Conservation (phyloP, 2,329 filamentous ascomycete species). For the Trichoderma sp. region DNA sequence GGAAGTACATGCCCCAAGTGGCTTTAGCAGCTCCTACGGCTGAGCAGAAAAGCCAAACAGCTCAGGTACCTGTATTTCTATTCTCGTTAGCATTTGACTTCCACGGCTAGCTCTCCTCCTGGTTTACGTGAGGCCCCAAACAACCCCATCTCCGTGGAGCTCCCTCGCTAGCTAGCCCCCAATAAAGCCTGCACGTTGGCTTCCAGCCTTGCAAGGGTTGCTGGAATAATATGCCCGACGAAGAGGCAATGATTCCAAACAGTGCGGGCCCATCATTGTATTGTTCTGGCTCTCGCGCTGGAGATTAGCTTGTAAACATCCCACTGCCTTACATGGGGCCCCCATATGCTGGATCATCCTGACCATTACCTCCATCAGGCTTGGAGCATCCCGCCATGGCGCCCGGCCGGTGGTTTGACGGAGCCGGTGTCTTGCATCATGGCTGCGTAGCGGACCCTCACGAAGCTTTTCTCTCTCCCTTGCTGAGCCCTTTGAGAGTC, state of each 20-base stretch:
- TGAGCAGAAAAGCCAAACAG: not conserved
- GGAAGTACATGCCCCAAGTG: not conserved
- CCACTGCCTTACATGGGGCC: not conserved
- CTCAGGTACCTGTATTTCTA: not conserved
- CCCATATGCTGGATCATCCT: not conserved
- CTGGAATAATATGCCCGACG: not conserved
- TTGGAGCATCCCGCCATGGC: not conserved
- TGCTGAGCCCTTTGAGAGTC: not conserved
- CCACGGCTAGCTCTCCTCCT: not conserved
- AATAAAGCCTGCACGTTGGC: constrained; percentile 18
- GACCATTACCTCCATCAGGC: constrained; percentile 3
- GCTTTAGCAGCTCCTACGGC: not conserved
- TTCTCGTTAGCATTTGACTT: not conserved
- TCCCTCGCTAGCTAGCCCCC: not conserved
- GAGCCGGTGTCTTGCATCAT: constrained; percentile 20
- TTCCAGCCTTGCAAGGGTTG: constrained; percentile 2
- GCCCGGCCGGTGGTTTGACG: constrained; percentile 11
- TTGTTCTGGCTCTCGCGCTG: not conserved
- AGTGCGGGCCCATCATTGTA: not conserved
- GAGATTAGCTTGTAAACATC: not conserved
- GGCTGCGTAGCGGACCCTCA: constrained; percentile 15
- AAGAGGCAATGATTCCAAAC: constrained; percentile 9
- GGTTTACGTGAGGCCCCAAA: not conserved
- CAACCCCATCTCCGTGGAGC: not conserved
- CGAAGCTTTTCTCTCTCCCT: not conserved